Evolutionary conservation across 2,329 filamentous ascomycete species (phyloP).

Genomic region (Trichoderma sp.): DNA sequence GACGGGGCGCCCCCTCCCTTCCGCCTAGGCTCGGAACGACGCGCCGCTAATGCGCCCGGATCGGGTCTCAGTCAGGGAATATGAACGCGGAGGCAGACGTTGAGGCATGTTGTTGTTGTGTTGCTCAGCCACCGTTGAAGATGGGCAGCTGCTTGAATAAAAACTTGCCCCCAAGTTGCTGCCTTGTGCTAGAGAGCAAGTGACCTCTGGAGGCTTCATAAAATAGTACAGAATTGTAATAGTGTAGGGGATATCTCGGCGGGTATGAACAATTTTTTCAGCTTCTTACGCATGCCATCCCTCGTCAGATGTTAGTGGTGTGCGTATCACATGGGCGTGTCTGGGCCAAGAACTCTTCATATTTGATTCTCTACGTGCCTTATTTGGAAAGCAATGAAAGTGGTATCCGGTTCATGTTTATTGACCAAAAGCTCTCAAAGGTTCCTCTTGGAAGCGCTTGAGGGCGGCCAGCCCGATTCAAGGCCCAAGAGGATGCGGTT

Average conservation of each 20-base stretch:
- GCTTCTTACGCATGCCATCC: background rate
- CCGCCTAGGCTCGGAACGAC: background rate
- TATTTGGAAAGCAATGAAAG: background rate
- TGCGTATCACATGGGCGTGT: background rate
- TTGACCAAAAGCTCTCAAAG: background rate
- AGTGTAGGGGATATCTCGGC: background rate
- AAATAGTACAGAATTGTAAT: background rate
- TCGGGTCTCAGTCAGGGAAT: background rate
- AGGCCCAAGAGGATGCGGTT: background rate
- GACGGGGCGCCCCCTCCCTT: background rate
- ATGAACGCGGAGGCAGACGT: background rate
- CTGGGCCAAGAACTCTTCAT: background rate
- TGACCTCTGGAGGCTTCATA: background rate
- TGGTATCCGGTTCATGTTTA: background rate
- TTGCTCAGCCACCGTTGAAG: background rate
- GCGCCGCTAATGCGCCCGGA: slow-evolving; percentile 4
- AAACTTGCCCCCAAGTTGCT: background rate
- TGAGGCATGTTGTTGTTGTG: background rate
- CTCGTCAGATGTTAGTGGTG: background rate
- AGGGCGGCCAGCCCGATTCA: background rate
- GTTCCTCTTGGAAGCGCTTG: background rate
- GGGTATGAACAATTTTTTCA: background rate
- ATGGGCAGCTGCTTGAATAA: background rate
- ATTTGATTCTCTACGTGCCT: background rate
- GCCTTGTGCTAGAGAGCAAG: background rate